Conservation (phyloP, 2,329 filamentous ascomycete genomes). For the Exophiala aquamarina region DNA sequence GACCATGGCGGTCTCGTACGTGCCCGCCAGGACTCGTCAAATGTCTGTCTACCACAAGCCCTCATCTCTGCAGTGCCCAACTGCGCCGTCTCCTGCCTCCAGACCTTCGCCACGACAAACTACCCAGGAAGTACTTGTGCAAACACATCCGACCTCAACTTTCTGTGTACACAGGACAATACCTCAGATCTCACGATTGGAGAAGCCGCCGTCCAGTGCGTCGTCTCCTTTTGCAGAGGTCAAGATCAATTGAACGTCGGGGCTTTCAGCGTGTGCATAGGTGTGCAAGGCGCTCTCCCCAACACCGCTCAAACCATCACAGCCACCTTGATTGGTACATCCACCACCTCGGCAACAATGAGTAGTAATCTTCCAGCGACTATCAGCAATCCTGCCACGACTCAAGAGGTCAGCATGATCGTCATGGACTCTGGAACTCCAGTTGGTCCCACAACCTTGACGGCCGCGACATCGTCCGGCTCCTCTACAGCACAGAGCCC, state of each 20-base stretch:
- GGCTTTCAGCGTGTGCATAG: constrained; percentile 58
- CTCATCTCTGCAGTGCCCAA: constrained; percentile 33
- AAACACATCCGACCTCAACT: constrained; percentile 55
- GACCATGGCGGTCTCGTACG: constrained; percentile 9
- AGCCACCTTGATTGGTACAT: constrained; percentile 53
- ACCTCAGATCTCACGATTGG: constrained; percentile 66
- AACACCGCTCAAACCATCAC: constrained; percentile 61
- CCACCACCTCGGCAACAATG: constrained; percentile 39
- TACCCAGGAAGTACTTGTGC: constrained; percentile 55
- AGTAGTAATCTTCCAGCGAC: constrained; percentile 15
- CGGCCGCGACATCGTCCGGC: constrained; percentile 4
- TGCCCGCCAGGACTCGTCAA: constrained; percentile 16
- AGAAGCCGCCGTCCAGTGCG: constrained; percentile 70
- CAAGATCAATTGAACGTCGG: constrained; percentile 45
- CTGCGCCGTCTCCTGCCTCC: constrained; percentile 63
- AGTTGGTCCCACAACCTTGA: constrained; percentile 7
- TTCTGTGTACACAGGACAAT: constrained; percentile 63
- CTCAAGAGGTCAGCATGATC: constrained; percentile 22
- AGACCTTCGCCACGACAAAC: constrained; percentile 62
- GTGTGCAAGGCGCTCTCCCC: constrained; percentile 50
- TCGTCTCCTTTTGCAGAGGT: constrained; percentile 58
- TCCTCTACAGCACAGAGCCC: constrained; percentile 8
- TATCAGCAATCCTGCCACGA: constrained; percentile 18
- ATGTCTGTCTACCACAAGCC: constrained; percentile 23
- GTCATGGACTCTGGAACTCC: constrained; percentile 18